A percentile compares a stretch with the other conserved stretches of the same genome.
These are phyloP conservation scores for Pythium phragmitis DNA, from an alignment of 352 stramenopile species.

Conservation along the genomic window DNA sequence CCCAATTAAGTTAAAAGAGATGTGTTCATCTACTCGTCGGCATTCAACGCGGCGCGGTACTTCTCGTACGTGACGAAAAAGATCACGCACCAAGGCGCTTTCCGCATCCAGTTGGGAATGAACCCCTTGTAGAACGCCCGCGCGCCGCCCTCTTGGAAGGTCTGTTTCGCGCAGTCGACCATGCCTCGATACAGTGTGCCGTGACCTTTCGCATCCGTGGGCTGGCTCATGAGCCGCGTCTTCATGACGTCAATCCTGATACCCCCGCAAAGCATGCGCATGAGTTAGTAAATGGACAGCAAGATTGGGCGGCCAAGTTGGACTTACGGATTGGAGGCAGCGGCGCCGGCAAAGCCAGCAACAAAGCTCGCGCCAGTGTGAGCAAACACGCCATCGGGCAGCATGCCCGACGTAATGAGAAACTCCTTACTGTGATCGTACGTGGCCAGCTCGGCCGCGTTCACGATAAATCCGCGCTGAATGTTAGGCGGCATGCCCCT, in stretches of 20 bases:
- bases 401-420: slow-evolving; percentile 59
- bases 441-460: slow-evolving; percentile 80
- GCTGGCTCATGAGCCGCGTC: slow-evolving; percentile 80
- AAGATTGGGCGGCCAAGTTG: background rate
- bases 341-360: slow-evolving; percentile 71
- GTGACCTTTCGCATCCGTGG: slow-evolving; percentile 50
- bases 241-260: slow-evolving; percentile 83
- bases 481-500: slow-evolving; percentile 85
- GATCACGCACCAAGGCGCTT: slow-evolving; percentile 83
- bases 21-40: slow-evolving; percentile 11
- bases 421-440: slow-evolving; percentile 86
- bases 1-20: slow-evolving; percentile 8
- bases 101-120: slow-evolving; percentile 86
- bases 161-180: slow-evolving; percentile 66
- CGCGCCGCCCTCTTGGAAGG: slow-evolving; percentile 61
- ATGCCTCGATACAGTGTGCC: slow-evolving; percentile 70
- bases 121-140: slow-evolving; percentile 86
- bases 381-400: slow-evolving; percentile 61
- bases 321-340: slow-evolving; percentile 75
- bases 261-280: background rate
- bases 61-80: slow-evolving; percentile 90
- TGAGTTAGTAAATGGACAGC: background rate
- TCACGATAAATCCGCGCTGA: slow-evolving; percentile 84
- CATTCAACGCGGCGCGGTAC: slow-evolving; percentile 48
- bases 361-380: slow-evolving; percentile 76